Conservation (phyloP, 192 early-diverging fungal genomes). For the Coemansia sp. region DNA sequence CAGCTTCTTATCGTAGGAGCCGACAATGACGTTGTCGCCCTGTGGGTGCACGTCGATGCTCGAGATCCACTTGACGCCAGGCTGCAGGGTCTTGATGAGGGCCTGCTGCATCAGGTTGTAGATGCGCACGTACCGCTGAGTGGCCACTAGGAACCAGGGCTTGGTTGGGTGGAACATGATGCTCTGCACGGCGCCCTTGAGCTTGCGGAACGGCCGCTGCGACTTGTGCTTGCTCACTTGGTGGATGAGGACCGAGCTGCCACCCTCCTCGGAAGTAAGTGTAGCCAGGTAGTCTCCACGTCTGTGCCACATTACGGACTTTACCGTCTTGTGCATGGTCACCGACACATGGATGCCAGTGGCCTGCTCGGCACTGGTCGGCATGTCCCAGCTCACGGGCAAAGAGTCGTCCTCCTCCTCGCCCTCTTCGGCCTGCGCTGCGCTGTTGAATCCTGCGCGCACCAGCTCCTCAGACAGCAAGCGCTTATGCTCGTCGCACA, state of each 20-base stretch:
- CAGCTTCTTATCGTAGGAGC: conserved; percentile 92
- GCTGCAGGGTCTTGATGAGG: conserved; percentile 76
- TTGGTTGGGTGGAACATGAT: conserved; percentile 91
- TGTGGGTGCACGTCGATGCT: conserved; percentile 90
- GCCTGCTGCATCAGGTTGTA: conserved; percentile 93
- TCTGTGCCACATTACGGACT: conserved; percentile 88
- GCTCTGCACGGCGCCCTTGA: conserved; percentile 83
- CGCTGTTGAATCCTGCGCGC: conserved; percentile 31
- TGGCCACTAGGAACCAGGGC: conserved; percentile 92
- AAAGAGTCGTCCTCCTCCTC: conserved; percentile 31
- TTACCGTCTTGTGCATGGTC: conserved; percentile 63
- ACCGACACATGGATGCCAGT: conserved; percentile 51
- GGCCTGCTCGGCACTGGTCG: conserved; percentile 55
- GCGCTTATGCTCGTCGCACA: conserved; percentile 39
- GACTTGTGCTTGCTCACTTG: conserved; percentile 85
- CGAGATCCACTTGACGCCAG: conserved; percentile 94
- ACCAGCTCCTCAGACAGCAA: conserved; percentile 45
- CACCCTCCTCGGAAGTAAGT: conserved; percentile 74
- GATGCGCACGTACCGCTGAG: conserved; percentile 89
- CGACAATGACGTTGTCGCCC: conserved; percentile 95
- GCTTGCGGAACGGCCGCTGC: conserved; percentile 89
- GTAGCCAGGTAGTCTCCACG: conserved; percentile 96
- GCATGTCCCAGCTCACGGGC: conserved; percentile 56
- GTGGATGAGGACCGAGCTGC: conserved; percentile 81
- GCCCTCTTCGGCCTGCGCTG: conserved; percentile 23